phyloP scores from a whole-genome alignment of 345 rosid species.

The Eucalyptus curtisii region DNA sequence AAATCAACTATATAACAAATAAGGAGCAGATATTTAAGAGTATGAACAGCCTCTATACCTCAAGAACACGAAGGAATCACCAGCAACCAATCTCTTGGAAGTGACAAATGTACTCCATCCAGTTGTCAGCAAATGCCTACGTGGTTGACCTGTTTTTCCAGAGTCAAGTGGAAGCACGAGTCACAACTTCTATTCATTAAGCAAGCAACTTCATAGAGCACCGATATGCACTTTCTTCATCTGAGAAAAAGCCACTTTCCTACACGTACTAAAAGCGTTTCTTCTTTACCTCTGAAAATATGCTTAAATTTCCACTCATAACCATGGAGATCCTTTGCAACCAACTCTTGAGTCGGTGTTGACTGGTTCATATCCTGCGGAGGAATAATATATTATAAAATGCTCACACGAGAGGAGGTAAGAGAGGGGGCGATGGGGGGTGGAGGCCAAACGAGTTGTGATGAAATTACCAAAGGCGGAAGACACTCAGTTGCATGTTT shows the following conservation, averaged over 20 bases:
- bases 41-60: conserved; percentile 29
- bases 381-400: neutral
- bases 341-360: conserved; percentile 86
- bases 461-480: conserved; percentile 61
- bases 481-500: conserved; percentile 91
- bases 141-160: conserved; percentile 61
- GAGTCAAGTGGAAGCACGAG: neutral
- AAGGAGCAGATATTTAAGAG: neutral
- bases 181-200: neutral
- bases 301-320: conserved; percentile 92
- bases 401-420: neutral
- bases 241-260: neutral
- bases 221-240: neutral
- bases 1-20: neutral
- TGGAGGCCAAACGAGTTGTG: neutral
- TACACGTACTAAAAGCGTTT: neutral
- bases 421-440: neutral
- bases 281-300: conserved; percentile 63
- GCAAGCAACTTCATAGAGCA: neutral
- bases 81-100: conserved; percentile 79
- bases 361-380: conserved; percentile 76
- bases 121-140: conserved; percentile 87
- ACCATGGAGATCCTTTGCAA: conserved; percentile 80
- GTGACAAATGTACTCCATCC: conserved; percentile 98
- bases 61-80: conserved; percentile 85